phyloP scores from a whole-genome alignment of 352 stramenopile genomes.

The Peronosclerospora sorghi region DNA sequence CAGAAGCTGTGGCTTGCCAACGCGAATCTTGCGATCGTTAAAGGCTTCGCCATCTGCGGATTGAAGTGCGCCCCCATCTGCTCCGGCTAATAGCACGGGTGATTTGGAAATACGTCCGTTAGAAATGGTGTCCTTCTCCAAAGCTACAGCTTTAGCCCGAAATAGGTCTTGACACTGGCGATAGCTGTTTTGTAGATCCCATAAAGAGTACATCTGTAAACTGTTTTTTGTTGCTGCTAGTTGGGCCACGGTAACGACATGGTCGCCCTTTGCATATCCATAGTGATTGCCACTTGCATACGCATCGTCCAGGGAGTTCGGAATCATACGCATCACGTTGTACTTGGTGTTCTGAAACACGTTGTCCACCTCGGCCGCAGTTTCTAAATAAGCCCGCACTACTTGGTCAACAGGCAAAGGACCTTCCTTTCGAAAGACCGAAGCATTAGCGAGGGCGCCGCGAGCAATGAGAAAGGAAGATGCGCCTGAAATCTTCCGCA shows the following conservation, averaged over 20 bases:
- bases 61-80: conserved; percentile 22
- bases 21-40: conserved; percentile 14
- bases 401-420: conserved; percentile 53
- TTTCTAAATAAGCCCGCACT: conserved; percentile 59
- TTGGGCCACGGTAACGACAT: conserved; percentile 40
- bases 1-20: conserved; percentile 37
- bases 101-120: conserved; percentile 10
- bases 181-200: conserved; percentile 46
- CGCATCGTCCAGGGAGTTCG: conserved; percentile 44
- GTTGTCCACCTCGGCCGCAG: conserved; percentile 73
- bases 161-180: conserved; percentile 47
- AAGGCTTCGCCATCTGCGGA: conserved; percentile 1
- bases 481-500: conserved; percentile 48
- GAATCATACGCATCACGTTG: conserved; percentile 76
- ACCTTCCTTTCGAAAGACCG: conserved; percentile 59
- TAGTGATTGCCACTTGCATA: conserved; percentile 18
- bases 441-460: conserved; percentile 74
- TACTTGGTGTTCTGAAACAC: conserved; percentile 89
- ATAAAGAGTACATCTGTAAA: conserved; percentile 67
- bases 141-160: conserved; percentile 22
- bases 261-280: conserved; percentile 9
- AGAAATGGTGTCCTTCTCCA: conserved; percentile 7
- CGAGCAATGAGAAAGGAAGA: conserved; percentile 78
- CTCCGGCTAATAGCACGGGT: conserved; percentile 21
- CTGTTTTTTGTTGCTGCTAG: conserved; percentile 52